A percentile compares a stretch with the other conserved stretches of the same genome.
Evolutionary conservation across 129 eudicot genomes (phyloP).

Genomic region (Glebionis coronaria): DNA sequence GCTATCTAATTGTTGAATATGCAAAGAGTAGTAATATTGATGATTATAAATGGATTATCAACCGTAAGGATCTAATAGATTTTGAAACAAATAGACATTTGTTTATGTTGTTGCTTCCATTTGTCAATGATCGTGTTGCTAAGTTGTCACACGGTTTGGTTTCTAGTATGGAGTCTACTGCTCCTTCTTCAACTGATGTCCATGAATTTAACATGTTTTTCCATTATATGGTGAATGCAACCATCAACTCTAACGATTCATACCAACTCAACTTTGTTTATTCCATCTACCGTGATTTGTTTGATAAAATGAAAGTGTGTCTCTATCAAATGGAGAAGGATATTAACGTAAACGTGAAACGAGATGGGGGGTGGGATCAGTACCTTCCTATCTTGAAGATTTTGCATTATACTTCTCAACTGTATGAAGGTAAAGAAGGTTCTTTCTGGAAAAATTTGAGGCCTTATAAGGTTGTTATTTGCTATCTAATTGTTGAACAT

Average conservation of each 20-base stretch:
- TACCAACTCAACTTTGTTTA: neutral
- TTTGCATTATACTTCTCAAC: slow-evolving; percentile 41
- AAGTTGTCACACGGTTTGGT: neutral
- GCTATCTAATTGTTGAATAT: slow-evolving; percentile 47
- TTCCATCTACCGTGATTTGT: neutral
- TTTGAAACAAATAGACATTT: slow-evolving; percentile 78
- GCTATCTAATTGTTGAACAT: slow-evolving; percentile 46
- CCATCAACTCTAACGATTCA: neutral
- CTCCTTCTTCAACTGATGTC: too few relatives aligned
- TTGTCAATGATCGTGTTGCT: neutral
- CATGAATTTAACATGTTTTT: too few relatives aligned
- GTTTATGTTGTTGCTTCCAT: slow-evolving; percentile 57
- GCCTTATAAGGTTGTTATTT: too few relatives aligned
- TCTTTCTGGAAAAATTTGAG: slow-evolving; percentile 52
- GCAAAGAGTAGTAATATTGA: slow-evolving; percentile 49
- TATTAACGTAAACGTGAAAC: neutral
- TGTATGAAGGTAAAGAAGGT: slow-evolving; percentile 47
- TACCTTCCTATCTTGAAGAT: slow-evolving; percentile 61
- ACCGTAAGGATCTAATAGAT: slow-evolving; percentile 52
- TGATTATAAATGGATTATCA: slow-evolving; percentile 62
- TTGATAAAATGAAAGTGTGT: too few relatives aligned
- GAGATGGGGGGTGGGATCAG: slow-evolving; percentile 23
- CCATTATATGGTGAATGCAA: neutral
- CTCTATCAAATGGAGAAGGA: neutral
- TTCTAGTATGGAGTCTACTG: slow-evolving; percentile 20